phyloP scores from a whole-genome alignment of 1,284 basidiomycete genomes.

The Malassezia pachydermatis region DNA sequence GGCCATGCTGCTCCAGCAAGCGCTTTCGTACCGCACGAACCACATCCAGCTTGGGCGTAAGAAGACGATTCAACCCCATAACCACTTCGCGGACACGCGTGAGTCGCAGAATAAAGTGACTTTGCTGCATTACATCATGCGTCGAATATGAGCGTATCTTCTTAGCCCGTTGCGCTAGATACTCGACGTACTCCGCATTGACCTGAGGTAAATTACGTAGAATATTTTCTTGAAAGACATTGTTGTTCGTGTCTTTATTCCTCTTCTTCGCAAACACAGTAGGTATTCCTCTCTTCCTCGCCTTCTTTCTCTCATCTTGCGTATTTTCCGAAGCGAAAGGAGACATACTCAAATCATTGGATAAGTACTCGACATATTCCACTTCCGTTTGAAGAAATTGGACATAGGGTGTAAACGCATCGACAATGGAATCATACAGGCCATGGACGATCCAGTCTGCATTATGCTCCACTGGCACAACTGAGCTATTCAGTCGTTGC shows the following conservation, averaged over 20 bases:
- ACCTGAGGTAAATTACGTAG: neutral
- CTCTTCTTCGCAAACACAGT: neutral
- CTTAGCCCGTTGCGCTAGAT: neutral
- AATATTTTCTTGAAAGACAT: neutral
- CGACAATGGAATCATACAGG: constrained; percentile 83
- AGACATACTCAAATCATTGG: constrained; percentile 46
- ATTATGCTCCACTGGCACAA: constrained; percentile 27
- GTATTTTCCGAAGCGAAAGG: neutral
- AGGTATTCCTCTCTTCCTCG: too few relatives aligned
- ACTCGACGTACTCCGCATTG: constrained; percentile 1
- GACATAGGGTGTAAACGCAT: constrained; percentile 81
- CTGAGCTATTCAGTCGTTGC: constrained; percentile 55
- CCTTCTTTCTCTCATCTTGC: neutral
- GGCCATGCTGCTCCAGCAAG: constrained; percentile 50
- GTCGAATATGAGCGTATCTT: constrained; percentile 20
- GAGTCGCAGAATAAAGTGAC: constrained; percentile 59
- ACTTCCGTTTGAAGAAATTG: constrained; percentile 74
- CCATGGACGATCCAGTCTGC: constrained; percentile 83
- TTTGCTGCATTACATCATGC: constrained; percentile 38
- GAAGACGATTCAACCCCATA: constrained; percentile 65
- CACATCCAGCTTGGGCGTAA: constrained; percentile 73
- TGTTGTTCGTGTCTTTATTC: neutral
- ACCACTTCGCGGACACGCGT: constrained; percentile 70
- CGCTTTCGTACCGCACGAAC: constrained; percentile 71
- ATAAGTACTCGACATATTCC: constrained; percentile 63